Conservation (phyloP, 108 stramenopile species). For the Cyclotella cryptica region DNA sequence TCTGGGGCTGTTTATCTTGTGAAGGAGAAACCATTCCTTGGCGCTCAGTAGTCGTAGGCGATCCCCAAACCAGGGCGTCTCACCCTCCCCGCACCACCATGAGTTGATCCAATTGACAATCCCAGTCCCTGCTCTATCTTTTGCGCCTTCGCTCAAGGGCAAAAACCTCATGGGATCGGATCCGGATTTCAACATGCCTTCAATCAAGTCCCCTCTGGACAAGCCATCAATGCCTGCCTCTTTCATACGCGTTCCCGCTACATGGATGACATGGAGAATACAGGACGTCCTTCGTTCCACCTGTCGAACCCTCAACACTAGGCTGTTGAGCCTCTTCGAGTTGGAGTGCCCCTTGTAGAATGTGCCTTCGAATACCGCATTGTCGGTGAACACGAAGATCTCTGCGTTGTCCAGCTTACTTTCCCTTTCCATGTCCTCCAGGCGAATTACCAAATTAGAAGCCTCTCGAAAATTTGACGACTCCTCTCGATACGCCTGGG, state of each 20-base stretch:
- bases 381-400: too few relatives aligned
- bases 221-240: conserved; percentile 24
- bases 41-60: background rate
- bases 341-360: conserved; percentile 42
- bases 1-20: background rate
- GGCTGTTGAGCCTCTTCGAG: background rate
- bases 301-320: conserved; percentile 37
- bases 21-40: conserved; percentile 8
- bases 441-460: too few relatives aligned
- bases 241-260: conserved; percentile 32
- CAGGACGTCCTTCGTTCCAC: background rate
- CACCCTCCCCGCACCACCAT: background rate
- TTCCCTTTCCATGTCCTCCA: too few relatives aligned
- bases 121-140: background rate
- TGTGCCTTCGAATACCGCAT: too few relatives aligned
- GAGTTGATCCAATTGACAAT: background rate
- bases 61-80: background rate
- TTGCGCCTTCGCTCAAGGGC: conserved; percentile 17
- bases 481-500: too few relatives aligned
- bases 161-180: conserved; percentile 9
- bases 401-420: too few relatives aligned
- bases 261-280: conserved; percentile 23
- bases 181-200: conserved; percentile 51
- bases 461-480: too few relatives aligned
- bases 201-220: conserved; percentile 4